Evolutionary conservation across 2,329 filamentous ascomycete species (phyloP).

Genomic region (Apiospora kogelbergensis): DNA sequence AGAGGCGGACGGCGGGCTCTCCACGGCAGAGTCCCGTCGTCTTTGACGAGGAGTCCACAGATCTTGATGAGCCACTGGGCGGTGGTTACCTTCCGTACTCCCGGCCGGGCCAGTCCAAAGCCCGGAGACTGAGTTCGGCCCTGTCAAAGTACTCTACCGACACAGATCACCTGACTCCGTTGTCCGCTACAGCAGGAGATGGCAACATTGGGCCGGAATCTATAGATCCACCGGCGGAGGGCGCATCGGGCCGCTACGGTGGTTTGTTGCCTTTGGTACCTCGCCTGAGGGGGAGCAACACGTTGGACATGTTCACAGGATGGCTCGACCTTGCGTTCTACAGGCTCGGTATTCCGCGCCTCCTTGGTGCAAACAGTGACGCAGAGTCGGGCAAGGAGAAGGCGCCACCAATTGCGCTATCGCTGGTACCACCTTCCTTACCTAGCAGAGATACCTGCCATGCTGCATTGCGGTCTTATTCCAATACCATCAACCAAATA

Average conservation of each 20-base stretch:
- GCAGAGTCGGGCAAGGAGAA: not conserved
- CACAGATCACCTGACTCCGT: not conserved
- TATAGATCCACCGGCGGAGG: conserved; percentile 9
- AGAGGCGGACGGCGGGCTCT: conserved; percentile 7
- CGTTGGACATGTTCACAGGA: conserved; percentile 12
- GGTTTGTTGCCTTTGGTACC: conserved; percentile 21
- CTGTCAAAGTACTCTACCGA: conserved; percentile 4
- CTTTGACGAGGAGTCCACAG: not conserved
- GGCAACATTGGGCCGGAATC: conserved; percentile 4
- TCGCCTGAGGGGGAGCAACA: conserved; percentile 6
- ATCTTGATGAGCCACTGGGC: not conserved
- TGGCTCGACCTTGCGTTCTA: conserved; percentile 16
- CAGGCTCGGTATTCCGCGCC: conserved; percentile 8
- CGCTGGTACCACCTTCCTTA: not conserved
- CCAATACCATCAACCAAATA: conserved; percentile 11
- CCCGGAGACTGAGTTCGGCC: not conserved
- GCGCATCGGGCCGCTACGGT: conserved; percentile 23
- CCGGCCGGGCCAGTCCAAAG: not conserved
- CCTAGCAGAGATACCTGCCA: conserved; percentile 5
- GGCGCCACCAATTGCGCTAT: not conserved
- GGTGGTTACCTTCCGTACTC: not conserved
- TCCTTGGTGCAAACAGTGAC: not conserved
- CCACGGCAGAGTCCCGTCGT: not conserved
- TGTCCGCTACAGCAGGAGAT: not conserved
- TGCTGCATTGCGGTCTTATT: conserved; percentile 5